Evolutionary conservation across 345 rosid genomes (phyloP).

Genomic region (Gynandropsis gynandra): DNA sequence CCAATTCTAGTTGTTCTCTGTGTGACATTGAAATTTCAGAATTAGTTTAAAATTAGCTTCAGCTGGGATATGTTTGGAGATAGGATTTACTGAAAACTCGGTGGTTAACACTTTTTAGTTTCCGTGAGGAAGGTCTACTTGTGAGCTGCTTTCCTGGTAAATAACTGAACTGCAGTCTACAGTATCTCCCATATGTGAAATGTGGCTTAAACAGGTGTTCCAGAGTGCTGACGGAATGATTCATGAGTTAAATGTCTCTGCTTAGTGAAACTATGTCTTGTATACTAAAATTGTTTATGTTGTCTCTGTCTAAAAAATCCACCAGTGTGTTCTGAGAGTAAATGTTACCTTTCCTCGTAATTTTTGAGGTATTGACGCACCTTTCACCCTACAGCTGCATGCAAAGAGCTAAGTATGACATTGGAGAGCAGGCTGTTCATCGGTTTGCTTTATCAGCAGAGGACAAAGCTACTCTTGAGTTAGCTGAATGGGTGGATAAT

Average conservation of each 20-base stretch:
- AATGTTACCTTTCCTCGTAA: slow-evolving; percentile 7
- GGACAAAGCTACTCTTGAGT: slow-evolving; percentile 93
- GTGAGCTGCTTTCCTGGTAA: slow-evolving; percentile 4
- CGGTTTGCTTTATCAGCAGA: slow-evolving; percentile 90
- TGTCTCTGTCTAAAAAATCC: slow-evolving; percentile 11
- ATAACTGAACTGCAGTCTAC: slow-evolving; percentile 12
- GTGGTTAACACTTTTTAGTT: background rate
- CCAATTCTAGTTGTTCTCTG: slow-evolving; percentile 7
- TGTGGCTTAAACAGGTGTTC: slow-evolving; percentile 5
- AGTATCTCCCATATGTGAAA: background rate
- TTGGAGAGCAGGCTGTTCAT: slow-evolving; percentile 91
- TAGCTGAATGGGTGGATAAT: slow-evolving; percentile 92
- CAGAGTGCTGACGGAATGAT: slow-evolving; percentile 4
- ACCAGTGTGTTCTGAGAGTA: background rate
- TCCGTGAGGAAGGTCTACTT: slow-evolving; percentile 5
- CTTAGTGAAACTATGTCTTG: slow-evolving; percentile 4
- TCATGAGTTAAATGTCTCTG: slow-evolving; percentile 4
- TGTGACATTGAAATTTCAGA: background rate
- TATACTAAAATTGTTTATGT: slow-evolving; percentile 10
- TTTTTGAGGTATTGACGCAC: slow-evolving; percentile 8
- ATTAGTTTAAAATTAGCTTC: slow-evolving; percentile 1
- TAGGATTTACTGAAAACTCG: slow-evolving; percentile 2
- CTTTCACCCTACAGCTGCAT: slow-evolving; percentile 60
- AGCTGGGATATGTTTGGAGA: slow-evolving; percentile 7
- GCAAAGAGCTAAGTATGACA: slow-evolving; percentile 92